phyloP scores from a whole-genome alignment of 805 yeast species.

The Henningerozyma blattae region DNA sequence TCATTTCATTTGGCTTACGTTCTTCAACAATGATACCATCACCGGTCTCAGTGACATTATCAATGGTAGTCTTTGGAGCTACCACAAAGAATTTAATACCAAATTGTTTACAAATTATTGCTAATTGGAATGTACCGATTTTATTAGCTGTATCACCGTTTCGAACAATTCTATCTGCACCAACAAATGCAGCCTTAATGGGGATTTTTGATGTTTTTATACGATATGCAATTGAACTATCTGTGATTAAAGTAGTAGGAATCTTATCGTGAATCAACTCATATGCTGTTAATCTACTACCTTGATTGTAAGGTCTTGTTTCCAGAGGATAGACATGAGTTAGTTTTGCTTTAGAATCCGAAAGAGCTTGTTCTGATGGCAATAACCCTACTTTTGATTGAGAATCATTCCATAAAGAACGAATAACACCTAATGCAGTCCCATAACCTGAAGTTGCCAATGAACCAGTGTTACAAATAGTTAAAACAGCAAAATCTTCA shows the following conservation, averaged over 20 bases:
- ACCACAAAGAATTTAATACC: slow-evolving; percentile 82
- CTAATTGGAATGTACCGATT: slow-evolving; percentile 87
- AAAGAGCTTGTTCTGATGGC: slow-evolving; percentile 4
- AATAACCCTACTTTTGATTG: slow-evolving; percentile 15
- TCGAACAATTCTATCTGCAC: slow-evolving; percentile 86
- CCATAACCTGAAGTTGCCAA: slow-evolving; percentile 97
- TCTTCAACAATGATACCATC: slow-evolving; percentile 75
- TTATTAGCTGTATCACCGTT: slow-evolving; percentile 97
- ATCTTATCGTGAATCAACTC: slow-evolving; percentile 77
- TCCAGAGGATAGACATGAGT: slow-evolving; percentile 78
- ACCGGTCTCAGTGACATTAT: slow-evolving; percentile 52
- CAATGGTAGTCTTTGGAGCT: slow-evolving; percentile 90
- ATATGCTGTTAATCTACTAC: slow-evolving; percentile 84
- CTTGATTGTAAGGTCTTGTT: slow-evolving; percentile 95
- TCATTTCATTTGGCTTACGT: slow-evolving; percentile 71
- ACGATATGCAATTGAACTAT: slow-evolving; percentile 80
- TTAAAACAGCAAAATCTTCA: slow-evolving; percentile 69
- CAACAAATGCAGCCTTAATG: slow-evolving; percentile 80
- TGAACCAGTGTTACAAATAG: slow-evolving; percentile 94
- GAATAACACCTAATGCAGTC: slow-evolving; percentile 85
- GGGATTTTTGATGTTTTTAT: slow-evolving; percentile 41
- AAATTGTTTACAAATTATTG: slow-evolving; percentile 53
- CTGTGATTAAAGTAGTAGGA: slow-evolving; percentile 83
- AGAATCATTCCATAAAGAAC: slow-evolving; percentile 48
- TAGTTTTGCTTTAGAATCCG: slow-evolving; percentile 33